Evolutionary conservation across 2,329 filamentous ascomycete genomes (phyloP).

Genomic region (Phoma sp.): DNA sequence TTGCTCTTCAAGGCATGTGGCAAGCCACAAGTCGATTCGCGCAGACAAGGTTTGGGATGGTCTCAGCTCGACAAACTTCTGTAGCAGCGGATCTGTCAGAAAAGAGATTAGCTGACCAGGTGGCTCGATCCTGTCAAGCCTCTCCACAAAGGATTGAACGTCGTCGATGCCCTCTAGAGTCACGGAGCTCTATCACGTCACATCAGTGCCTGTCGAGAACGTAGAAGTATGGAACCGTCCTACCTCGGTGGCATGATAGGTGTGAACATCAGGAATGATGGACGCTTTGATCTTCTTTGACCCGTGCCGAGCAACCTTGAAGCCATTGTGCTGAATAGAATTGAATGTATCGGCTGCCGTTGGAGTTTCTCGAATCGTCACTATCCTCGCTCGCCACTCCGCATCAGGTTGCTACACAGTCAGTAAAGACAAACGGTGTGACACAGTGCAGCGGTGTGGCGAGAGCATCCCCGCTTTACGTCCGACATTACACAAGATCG

Average conservation of each 20-base stretch:
- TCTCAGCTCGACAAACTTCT: slow-evolving; percentile 72
- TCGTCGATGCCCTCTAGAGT: slow-evolving; percentile 78
- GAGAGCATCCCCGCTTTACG: slow-evolving; percentile 16
- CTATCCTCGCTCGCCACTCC: slow-evolving; percentile 74
- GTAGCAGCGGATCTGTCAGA: slow-evolving; percentile 75
- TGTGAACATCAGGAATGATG: slow-evolving; percentile 71
- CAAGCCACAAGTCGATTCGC: slow-evolving; percentile 49
- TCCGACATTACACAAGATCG: slow-evolving; percentile 8
- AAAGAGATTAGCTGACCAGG: slow-evolving; percentile 83
- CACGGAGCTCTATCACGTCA: slow-evolving; percentile 46
- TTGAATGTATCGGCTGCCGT: slow-evolving; percentile 50
- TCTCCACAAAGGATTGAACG: slow-evolving; percentile 71
- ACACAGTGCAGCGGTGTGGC: slow-evolving; percentile 23
- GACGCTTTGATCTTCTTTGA: slow-evolving; percentile 58
- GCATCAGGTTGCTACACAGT: slow-evolving; percentile 67
- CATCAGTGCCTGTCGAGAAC: slow-evolving; percentile 14
- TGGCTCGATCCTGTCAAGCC: slow-evolving; percentile 77
- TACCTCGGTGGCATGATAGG: slow-evolving; percentile 72
- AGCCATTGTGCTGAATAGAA: slow-evolving; percentile 58
- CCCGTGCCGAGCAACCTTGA: slow-evolving; percentile 66
- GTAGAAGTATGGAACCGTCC: slow-evolving; percentile 23
- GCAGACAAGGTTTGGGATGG: slow-evolving; percentile 35
- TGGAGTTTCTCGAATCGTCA: slow-evolving; percentile 68
- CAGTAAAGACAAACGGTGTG: slow-evolving; percentile 27
- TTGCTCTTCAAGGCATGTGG: slow-evolving; percentile 47